These are phyloP conservation scores for Arthroderma sp. DNA, from an alignment of 2,329 filamentous ascomycete genomes.

Conservation along the genomic window DNA sequence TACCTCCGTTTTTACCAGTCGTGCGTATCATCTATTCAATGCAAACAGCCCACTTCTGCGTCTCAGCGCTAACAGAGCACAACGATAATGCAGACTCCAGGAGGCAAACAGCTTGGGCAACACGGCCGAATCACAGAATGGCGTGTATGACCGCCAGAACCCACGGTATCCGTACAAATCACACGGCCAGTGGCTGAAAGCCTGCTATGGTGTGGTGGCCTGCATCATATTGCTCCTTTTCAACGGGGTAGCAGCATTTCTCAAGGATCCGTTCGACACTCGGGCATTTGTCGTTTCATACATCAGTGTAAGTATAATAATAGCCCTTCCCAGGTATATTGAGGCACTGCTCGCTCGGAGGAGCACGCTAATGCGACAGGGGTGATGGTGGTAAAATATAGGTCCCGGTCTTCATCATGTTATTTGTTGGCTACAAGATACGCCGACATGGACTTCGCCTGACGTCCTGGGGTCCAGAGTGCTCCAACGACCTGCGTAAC, in stretches of 20 bases:
- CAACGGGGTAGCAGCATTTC: conserved; percentile 14
- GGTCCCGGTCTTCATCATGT: conserved; percentile 28
- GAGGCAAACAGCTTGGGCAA: conserved; percentile 30
- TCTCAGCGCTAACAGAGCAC: not conserved
- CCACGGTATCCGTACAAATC: conserved; percentile 21
- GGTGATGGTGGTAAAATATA: conserved; percentile 11
- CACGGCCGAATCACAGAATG: conserved; percentile 21
- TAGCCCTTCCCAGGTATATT: too few relatives aligned
- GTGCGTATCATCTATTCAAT: conserved; percentile 20
- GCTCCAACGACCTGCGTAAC: conserved; percentile 28
- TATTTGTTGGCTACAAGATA: conserved; percentile 30
- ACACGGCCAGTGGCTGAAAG: conserved; percentile 20
- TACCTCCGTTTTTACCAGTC: conserved; percentile 26
- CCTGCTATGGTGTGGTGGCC: conserved; percentile 18
- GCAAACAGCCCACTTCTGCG: not conserved
- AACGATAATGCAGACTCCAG: conserved; percentile 24
- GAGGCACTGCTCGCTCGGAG: not conserved
- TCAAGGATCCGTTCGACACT: conserved; percentile 24
- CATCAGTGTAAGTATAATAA: conserved; percentile 30
- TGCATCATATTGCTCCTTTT: conserved; percentile 16
- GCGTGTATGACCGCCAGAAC: conserved; percentile 16
- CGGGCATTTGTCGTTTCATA: conserved; percentile 31
- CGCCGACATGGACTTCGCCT: conserved; percentile 27
- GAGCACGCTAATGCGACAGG: not conserved
- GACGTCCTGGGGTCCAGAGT: conserved; percentile 26